These are phyloP conservation scores for Pythium brassicae DNA, from an alignment of 352 stramenopile genomes.

Conservation along the genomic window DNA sequence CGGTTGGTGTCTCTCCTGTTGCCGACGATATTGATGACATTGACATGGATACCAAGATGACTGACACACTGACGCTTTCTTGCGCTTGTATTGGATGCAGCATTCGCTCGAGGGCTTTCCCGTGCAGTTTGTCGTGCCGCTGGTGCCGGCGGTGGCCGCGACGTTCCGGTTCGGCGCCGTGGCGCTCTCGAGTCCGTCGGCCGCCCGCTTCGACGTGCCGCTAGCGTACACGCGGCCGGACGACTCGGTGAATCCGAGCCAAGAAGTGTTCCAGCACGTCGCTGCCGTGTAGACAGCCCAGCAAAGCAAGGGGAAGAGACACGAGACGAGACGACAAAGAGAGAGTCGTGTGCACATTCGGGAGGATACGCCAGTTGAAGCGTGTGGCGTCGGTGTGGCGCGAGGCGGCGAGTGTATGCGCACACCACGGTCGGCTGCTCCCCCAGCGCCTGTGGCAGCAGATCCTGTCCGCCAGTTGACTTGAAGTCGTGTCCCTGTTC, in stretches of 20 bases:
- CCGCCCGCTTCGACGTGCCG: constrained; percentile 28
- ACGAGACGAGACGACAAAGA: no score
- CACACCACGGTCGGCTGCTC: no score
- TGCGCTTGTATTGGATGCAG: no score
- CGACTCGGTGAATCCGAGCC: constrained; percentile 47
- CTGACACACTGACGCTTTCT: not conserved
- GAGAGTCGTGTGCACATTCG: no score
- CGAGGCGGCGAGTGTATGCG: no score
- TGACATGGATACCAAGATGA: not conserved
- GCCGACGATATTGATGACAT: no score
- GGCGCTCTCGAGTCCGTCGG: constrained; percentile 31
- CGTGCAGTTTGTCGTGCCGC: constrained; percentile 64
- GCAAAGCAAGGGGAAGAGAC: not conserved
- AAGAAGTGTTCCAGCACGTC: constrained; percentile 56
- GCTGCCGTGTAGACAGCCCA: constrained; percentile 25
- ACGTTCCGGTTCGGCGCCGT: constrained; percentile 56
- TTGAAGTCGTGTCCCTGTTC: no score
- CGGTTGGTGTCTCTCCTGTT: constrained; percentile 23
- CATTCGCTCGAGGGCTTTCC: constrained; percentile 48
- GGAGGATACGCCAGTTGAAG: no score
- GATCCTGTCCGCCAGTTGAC: no score
- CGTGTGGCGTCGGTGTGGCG: no score
- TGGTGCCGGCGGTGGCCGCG: constrained; percentile 57
- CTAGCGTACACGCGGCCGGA: constrained; percentile 23
- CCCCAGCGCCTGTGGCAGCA: no score